Evolutionary conservation across 2,329 filamentous ascomycete genomes (phyloP), one percentile per base, ranked within the genome.

Genomic region (Celoporthe dispersa): DNA sequence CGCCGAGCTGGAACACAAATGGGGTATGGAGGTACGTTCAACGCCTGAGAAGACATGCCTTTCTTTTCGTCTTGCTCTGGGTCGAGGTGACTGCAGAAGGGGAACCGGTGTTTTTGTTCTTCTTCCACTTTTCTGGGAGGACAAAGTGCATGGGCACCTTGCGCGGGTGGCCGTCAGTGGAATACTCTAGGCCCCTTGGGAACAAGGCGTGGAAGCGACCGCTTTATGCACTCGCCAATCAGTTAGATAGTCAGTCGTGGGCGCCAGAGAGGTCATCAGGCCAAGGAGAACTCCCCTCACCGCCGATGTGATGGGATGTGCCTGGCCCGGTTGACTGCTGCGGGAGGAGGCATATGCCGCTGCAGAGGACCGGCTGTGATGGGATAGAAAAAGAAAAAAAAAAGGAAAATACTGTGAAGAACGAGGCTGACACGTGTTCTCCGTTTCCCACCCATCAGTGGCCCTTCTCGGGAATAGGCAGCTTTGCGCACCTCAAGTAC

Each of bases 381-480:
- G 62, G 12, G 41, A 28, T 33, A 12, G 35, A 28, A 19, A 25
- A 14, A 16, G 31, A 8, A 28, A 19, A 12, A 33, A 33, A 22
- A 25, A 1, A 28, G 6, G 7, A 6, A 11, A 31, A 22, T 7
- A 22, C 22, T 22, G 7, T 16, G 16, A 48, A 48, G 44, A 48
- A 8, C 25, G 55, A 62, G 55, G 39, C 39, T 41, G 16, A 61
- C 64, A 39, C 41, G 59, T 44, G 67, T 61, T 37, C 41, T 51
- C 51, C 19, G 22, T n/a, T 48, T n/a, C 44, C 22, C 16, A 48
- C 28, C 19, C 41, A 44, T 22, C 60, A 86, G 83, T 86, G 88
- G 88, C 85, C 84, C 1, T 96, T 93, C 78, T 86, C 87, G 37
- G 93, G 93, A 70, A 92, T 96, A 73, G 89, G 90, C 67, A 90